Evolutionary conservation across 2,329 filamentous ascomycete genomes (phyloP), one percentile per base, ranked within the genome.

Genomic region (Graphilbum sp.): DNA sequence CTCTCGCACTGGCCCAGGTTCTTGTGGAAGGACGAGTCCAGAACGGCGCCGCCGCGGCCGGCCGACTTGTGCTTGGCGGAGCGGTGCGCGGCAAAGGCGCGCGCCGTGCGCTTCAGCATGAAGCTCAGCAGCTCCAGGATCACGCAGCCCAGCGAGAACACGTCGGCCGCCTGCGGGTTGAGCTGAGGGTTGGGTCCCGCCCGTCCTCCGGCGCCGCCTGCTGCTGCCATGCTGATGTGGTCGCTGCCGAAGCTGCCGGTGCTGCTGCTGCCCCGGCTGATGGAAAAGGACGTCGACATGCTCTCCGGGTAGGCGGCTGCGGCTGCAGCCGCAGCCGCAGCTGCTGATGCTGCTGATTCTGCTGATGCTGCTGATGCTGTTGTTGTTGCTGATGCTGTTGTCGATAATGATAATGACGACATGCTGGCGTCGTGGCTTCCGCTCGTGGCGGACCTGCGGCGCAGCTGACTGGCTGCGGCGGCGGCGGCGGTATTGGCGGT

Each of bases 81-180:
- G 6, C 81, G 74, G 51, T 82, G 75, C 19, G 72, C 65, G 25
- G 72, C 62, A 49, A 85, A 84, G 20, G 75, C 69, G 36, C 70
- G 67, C 1, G 71, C 65, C 38, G 75, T 72, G 46, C 76, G 75
- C 52, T 82, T 81, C 42, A 84, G 55, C 41, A 81, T 60, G 49
- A 81, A 75, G 18, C 74, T 75, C 17, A 85, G 51, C 23, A 86
- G 66, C 45, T 87, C 80, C 15, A 85, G 61, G 43, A 79, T 79
- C 37, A 85, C 66, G 52, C 79, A 81, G 10, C 73, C 80, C 2
- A 85, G 62, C 3, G 78, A 81, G 56, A 80, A 87, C 17, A 86
- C 62, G 51, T 86, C 81, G 33, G 75, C 72, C 43, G 70, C 67
- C 45, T 72, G 69, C 4, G 66, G 62, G 45, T 69, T 62, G 16